Percentiles rank a stretch among this genome's conserved stretches.
These are phyloP conservation scores for Gillenia trifoliata DNA, from an alignment of 306 rosid genomes.

Conservation along the genomic window DNA sequence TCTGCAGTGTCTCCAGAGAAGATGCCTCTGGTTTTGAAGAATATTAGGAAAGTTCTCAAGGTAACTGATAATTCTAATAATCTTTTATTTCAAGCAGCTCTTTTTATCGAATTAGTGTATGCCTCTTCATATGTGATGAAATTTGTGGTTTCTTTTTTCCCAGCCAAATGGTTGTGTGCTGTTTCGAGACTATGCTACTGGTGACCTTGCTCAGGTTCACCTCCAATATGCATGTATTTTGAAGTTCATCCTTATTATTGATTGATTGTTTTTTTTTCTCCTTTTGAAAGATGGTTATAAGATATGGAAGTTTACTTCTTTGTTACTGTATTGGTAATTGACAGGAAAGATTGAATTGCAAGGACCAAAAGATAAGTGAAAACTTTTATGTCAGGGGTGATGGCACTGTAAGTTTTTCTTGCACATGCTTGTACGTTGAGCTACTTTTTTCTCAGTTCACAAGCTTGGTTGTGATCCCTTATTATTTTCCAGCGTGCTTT, in stretches of 20 bases:
- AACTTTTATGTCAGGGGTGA: slow-evolving; percentile 91
- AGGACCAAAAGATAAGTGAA: slow-evolving; percentile 86
- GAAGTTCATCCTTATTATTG: neutral
- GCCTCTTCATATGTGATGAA: slow-evolving; percentile 18
- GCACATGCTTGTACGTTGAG: slow-evolving; percentile 4
- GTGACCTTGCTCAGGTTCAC: slow-evolving; percentile 97
- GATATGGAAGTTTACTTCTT: neutral
- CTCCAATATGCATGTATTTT: slow-evolving; percentile 2
- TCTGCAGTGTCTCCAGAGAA: slow-evolving; percentile 97
- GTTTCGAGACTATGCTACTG: slow-evolving; percentile 86
- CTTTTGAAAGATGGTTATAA: neutral
- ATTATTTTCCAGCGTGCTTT: slow-evolving; percentile 70
- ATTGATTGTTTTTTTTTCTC: neutral
- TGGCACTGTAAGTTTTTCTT: slow-evolving; percentile 73
- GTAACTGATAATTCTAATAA: slow-evolving; percentile 23
- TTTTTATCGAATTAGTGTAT: slow-evolving; percentile 13
- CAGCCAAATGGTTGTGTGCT: slow-evolving; percentile 79
- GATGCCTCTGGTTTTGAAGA: slow-evolving; percentile 75
- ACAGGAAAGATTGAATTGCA: slow-evolving; percentile 79
- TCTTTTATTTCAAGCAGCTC: neutral
- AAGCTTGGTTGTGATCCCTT: slow-evolving; percentile 8
- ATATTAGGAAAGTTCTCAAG: slow-evolving; percentile 69
- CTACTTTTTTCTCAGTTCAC: slow-evolving; percentile 16
- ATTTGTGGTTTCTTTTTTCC: slow-evolving; percentile 16
- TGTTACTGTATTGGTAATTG: slow-evolving; percentile 6